Conservation (phyloP, 2,329 filamentous ascomycete species). For the Chrysosporium keratinophilum region DNA sequence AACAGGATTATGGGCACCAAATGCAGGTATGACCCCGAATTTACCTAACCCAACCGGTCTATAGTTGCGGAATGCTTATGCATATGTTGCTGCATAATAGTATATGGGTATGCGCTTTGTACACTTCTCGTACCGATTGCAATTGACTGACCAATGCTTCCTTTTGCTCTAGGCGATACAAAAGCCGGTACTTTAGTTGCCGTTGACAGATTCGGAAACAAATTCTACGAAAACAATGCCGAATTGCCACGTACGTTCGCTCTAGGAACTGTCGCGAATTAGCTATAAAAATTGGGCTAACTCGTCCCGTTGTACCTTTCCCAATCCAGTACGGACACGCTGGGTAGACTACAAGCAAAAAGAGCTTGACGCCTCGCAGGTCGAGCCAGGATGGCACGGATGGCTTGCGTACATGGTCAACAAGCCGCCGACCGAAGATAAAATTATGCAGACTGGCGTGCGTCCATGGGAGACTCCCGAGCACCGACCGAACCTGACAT, state of each 20-base stretch:
- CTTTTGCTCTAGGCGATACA: conserved; percentile 63
- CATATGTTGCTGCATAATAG: conserved; percentile 22
- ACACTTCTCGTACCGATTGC: not conserved
- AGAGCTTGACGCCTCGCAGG: conserved; percentile 54
- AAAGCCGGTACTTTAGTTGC: conserved; percentile 83
- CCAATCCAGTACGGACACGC: conserved; percentile 65
- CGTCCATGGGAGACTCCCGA: conserved; percentile 67
- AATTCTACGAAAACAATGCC: conserved; percentile 90
- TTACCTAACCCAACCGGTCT: not conserved
- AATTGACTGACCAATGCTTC: not conserved
- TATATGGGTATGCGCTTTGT: conserved; percentile 33
- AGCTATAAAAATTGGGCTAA: not conserved
- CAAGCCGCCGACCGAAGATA: conserved; percentile 68
- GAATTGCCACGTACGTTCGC: conserved; percentile 65
- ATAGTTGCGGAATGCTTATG: conserved; percentile 2
- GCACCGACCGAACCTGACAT: conserved; percentile 65
- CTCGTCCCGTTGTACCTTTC: not conserved
- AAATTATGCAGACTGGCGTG: conserved; percentile 55
- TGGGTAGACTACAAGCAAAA: conserved; percentile 95
- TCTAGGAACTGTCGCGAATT: not conserved
- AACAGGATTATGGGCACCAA: conserved; percentile 80
- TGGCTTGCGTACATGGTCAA: conserved; percentile 95
- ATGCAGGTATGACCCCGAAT: conserved; percentile 57
- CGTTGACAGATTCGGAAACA: conserved; percentile 86
- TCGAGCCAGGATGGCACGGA: conserved; percentile 95